A percentile compares a stretch with the other conserved stretches of the same genome.
phyloP scores from a whole-genome alignment of 202 grass and related monocot species.

The Carex arenaria region DNA sequence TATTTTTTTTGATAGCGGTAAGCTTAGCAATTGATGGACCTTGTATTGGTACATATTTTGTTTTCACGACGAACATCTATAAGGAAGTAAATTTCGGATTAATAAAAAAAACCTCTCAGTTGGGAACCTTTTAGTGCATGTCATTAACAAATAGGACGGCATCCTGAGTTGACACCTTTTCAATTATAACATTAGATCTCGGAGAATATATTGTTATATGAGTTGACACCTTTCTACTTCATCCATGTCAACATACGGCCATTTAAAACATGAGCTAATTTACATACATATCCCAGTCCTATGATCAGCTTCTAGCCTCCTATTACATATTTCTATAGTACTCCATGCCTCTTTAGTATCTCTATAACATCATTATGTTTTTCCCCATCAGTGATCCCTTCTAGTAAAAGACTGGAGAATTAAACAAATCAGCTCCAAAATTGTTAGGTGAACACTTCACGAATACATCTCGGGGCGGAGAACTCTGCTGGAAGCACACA shows the following conservation, averaged over 20 bases:
- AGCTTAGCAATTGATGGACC: no score
- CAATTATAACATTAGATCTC: not conserved
- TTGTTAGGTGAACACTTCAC: conserved; percentile 4
- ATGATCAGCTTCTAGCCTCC: not conserved
- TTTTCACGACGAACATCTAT: not conserved
- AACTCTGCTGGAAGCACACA: conserved; percentile 32
- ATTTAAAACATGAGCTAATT: not conserved
- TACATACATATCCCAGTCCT: conserved; percentile 10
- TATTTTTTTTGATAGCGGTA: no score
- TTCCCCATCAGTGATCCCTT: not conserved
- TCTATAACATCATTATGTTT: conserved; percentile 9
- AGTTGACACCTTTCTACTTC: not conserved
- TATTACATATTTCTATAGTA: conserved; percentile 8
- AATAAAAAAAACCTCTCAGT: not conserved
- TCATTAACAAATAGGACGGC: not conserved
- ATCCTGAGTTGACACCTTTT: not conserved
- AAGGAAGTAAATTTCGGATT: not conserved
- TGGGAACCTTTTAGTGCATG: not conserved
- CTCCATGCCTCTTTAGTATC: not conserved
- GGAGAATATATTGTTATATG: not conserved
- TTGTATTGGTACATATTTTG: no score
- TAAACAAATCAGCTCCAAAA: not conserved
- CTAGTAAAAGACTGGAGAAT: not conserved
- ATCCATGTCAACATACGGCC: not conserved
- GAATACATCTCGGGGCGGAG: conserved; percentile 28